Evolutionary conservation across 2,329 filamentous ascomycete species (phyloP), one percentile per base, ranked within the genome.

Genomic region (Biscogniauxia marginata): DNA sequence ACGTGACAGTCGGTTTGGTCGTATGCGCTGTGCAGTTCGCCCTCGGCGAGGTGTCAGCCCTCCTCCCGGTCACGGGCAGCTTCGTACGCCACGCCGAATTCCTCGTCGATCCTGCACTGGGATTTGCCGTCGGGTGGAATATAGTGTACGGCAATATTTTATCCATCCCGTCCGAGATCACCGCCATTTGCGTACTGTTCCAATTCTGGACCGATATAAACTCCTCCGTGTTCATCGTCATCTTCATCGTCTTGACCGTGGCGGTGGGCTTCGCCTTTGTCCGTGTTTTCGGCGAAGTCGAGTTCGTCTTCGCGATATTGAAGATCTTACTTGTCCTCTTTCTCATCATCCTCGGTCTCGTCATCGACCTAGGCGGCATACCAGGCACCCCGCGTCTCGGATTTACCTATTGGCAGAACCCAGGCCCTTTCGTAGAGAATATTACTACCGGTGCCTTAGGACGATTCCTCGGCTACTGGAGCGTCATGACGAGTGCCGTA

Each of bases 351-450:
- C 80, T 86, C 62, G 82, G 83, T 13, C 71, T 88, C 24, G 76
- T 87, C 55, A 84, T 88, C 63, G 81, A 85, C 64, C 77, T 87
- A 1, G 85, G 85, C 24, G 85, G 84, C 48, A 77, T 84, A 1
- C 80, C 84, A 0, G 82, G 83, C 3, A 79, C 79, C 0, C 77
- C 81, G 19, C 75, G 81, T 4, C 78, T 85, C 51, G 88, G 88
- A 1, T 90, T 90, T 70, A 72, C 77, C 43, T 90, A 89, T 71
- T 92, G 88, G 89, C 81, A 76, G 52, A 71, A 85, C 25, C 88
- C 88, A 0, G 87, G 86, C 1, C 84, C 86, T 0, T 87, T 89
- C 63, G 84, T 86, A 30, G 82, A 87, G 63, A 84, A 87, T 65
- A 80, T 89, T n/a, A 77, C 78, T 2, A 75, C 73, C 0, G 84